These are phyloP conservation scores for Chlorella variabilis DNA, from an alignment of 163 green algal species.

Conservation along the genomic window DNA sequence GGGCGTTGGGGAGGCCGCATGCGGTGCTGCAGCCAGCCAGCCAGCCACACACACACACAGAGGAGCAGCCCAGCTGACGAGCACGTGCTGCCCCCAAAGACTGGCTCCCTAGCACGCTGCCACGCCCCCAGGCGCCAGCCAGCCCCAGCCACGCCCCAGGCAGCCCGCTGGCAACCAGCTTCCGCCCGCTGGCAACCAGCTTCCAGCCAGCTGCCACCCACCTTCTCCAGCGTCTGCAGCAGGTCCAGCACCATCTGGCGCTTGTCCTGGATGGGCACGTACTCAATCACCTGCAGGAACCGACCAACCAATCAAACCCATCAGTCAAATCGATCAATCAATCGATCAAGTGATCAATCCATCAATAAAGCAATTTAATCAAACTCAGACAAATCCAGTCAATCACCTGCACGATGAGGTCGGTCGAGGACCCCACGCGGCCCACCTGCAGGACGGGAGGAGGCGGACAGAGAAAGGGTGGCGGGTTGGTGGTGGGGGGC, in stretches of 20 bases:
- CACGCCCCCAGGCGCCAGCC: not conserved
- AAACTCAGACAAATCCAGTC: no score
- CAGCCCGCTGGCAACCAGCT: no score
- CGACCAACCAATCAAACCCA: no score
- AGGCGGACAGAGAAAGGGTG: not conserved
- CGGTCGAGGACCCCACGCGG: conserved; percentile 95
- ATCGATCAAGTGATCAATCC: no score
- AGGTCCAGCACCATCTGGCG: conserved; percentile 95
- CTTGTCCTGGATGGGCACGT: conserved; percentile 88
- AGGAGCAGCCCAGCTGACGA: no score
- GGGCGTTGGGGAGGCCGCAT: no score
- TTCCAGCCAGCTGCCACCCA: conserved; percentile 2
- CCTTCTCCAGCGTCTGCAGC: conserved; percentile 82
- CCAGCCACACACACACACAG: no score
- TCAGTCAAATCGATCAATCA: no score
- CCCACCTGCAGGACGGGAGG: conserved; percentile 60
- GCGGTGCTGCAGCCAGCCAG: no score
- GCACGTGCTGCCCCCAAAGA: no score
- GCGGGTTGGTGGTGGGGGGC: not conserved
- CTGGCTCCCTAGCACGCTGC: no score
- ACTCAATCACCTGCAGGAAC: conserved; percentile 94
- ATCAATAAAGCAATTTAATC: no score
- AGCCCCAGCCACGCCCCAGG: not conserved
- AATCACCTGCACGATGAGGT: conserved; percentile 95
- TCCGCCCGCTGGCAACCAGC: not conserved